Evolutionary conservation across 2,329 filamentous ascomycete species (phyloP).

Genomic region (Cladorrhinum sp.): DNA sequence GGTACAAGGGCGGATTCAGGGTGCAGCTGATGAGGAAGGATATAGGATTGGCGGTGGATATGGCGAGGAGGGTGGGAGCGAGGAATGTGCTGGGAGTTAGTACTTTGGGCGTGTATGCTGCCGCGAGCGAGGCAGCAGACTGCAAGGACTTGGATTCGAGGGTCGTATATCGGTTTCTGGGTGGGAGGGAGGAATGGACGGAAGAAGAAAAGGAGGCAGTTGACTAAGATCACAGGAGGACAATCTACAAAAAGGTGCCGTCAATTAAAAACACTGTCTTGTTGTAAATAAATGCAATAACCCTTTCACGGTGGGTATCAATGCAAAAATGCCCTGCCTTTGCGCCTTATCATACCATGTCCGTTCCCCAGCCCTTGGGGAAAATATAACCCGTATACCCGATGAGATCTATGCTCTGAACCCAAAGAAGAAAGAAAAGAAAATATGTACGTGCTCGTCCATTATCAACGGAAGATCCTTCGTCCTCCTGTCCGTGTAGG

Average conservation of each 20-base stretch:
- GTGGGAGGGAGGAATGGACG: slow-evolving; percentile 50
- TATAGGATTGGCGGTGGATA: slow-evolving; percentile 52
- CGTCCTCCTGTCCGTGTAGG: slow-evolving; percentile 50
- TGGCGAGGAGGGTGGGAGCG: slow-evolving; percentile 51
- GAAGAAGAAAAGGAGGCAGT: neutral
- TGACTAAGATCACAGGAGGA: neutral
- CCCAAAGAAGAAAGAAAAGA: neutral
- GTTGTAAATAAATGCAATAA: neutral
- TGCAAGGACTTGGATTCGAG: slow-evolving; percentile 55
- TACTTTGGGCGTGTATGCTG: slow-evolving; percentile 50
- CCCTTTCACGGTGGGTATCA: neutral
- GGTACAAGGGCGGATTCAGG: slow-evolving; percentile 51
- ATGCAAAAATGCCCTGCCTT: neutral
- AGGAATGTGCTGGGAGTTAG: slow-evolving; percentile 47
- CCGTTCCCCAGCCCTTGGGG: neutral
- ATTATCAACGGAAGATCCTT: slow-evolving; percentile 43
- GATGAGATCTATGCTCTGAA: neutral
- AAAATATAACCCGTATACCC: neutral
- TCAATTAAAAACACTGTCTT: neutral
- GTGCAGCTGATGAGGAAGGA: slow-evolving; percentile 61
- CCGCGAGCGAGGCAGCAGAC: slow-evolving; percentile 47
- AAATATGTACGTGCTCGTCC: neutral
- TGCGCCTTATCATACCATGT: neutral
- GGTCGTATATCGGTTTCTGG: slow-evolving; percentile 56
- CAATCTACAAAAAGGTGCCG: neutral